A percentile compares a stretch with the other conserved stretches of the same genome.
Evolutionary conservation across 73 alveolate genomes (phyloP).

Genomic region (Durusdinium trenchii): DNA sequence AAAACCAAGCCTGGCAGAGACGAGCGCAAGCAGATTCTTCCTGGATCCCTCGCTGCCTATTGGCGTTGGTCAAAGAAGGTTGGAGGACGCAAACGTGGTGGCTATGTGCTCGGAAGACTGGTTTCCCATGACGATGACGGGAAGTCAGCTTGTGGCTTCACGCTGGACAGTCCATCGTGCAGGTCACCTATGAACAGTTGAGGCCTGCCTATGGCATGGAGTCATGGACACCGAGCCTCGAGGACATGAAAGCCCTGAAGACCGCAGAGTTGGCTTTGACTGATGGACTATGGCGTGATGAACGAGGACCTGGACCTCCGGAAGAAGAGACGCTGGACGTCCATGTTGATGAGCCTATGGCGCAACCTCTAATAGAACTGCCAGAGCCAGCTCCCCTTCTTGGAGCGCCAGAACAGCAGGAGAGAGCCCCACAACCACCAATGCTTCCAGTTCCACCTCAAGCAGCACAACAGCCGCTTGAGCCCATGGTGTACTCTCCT

Average conservation of each 20-base stretch:
- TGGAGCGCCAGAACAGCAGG: background rate
- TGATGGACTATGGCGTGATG: background rate
- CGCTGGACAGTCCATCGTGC: background rate
- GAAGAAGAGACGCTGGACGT: background rate
- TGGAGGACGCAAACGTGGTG: background rate
- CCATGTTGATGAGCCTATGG: background rate
- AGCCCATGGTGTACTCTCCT: background rate
- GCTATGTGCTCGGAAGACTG: background rate
- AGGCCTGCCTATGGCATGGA: slow-evolving; percentile 37
- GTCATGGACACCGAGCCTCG: background rate
- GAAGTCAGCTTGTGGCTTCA: background rate
- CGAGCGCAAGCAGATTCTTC: background rate
- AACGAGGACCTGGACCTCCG: background rate
- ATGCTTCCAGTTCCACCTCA: background rate
- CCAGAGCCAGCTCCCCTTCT: background rate
- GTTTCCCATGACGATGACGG: background rate
- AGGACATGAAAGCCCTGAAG: background rate
- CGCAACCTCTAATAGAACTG: no score
- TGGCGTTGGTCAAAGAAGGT: background rate
- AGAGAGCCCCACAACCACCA: background rate
- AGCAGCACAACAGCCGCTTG: background rate
- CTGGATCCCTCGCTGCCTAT: background rate
- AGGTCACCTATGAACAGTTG: slow-evolving; percentile 12
- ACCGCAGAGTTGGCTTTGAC: background rate
- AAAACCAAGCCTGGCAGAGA: background rate